Conservation (phyloP, 331 rosid genomes). For the Erythrophleum ivorense region DNA sequence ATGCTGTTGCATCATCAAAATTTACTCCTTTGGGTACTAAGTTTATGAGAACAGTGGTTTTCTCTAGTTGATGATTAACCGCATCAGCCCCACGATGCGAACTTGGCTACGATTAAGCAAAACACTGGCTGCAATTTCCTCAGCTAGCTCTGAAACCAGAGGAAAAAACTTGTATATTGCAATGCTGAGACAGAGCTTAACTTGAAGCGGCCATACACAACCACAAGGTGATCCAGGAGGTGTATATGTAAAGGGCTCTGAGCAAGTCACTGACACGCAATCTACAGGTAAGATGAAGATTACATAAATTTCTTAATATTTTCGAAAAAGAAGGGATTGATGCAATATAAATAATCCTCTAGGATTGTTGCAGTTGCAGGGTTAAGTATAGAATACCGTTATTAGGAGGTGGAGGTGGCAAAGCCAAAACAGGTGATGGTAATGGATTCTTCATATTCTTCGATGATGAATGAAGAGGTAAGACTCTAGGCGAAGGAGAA, state of each 20-base stretch:
- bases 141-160: constrained; percentile 72
- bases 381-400: constrained; percentile 52
- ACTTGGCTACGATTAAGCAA: constrained; percentile 83
- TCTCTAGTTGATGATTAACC: constrained; percentile 69
- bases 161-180: constrained; percentile 83
- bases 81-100: constrained; percentile 95
- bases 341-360: constrained; percentile 22
- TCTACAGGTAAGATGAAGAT: constrained; percentile 59
- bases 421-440: constrained; percentile 61
- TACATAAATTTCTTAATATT: constrained; percentile 30
- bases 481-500: constrained; percentile 56
- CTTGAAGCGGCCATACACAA: constrained; percentile 92
- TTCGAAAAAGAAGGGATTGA: neutral
- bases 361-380: constrained; percentile 15
- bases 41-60: constrained; percentile 74
- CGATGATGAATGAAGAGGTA: constrained; percentile 68
- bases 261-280: constrained; percentile 68
- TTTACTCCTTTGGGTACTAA: constrained; percentile 72
- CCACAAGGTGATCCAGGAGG: constrained; percentile 86
- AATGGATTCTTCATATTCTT: constrained; percentile 61
- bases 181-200: constrained; percentile 62
- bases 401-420: constrained; percentile 95
- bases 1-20: constrained; percentile 66
- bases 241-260: constrained; percentile 85
- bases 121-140: constrained; percentile 73